Evolutionary conservation across 208 protist genomes (phyloP).

Genomic region (Wallacemonas sp.): DNA sequence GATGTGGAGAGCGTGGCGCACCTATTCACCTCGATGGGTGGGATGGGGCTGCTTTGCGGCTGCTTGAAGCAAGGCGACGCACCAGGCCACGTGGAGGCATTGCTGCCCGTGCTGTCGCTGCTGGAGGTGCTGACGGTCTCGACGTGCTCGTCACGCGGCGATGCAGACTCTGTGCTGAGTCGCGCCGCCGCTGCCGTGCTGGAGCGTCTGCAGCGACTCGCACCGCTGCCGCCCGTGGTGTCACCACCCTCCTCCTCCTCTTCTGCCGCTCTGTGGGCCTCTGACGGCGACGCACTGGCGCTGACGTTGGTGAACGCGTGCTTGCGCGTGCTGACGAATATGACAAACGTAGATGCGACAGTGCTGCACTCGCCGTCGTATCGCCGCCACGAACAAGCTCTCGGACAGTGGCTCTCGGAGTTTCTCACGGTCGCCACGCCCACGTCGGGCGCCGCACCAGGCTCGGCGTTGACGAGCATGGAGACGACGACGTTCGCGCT

Average conservation of each 20-base stretch:
- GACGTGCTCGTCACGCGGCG: not conserved
- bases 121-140: constrained; percentile 50
- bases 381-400: not conserved
- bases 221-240: not conserved
- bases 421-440: not conserved
- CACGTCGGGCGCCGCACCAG: not conserved
- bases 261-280: not conserved
- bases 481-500: constrained; percentile 53
- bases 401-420: constrained; percentile 7
- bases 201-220: not conserved
- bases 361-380: not conserved
- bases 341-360: constrained; percentile 35
- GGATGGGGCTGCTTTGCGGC: constrained; percentile 23
- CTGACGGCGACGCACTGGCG: not conserved
- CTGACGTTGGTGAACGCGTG: constrained; percentile 9
- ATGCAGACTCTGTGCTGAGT: not conserved
- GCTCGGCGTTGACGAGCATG: not conserved
- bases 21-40: constrained; percentile 24
- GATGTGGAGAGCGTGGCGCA: constrained; percentile 20
- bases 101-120: constrained; percentile 10
- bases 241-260: not conserved
- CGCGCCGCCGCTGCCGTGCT: not conserved
- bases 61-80: constrained; percentile 9
- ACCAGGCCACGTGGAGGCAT: not conserved
- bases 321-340: constrained; percentile 68